Conservation (phyloP, 164 flowering plant genomes). For the Buxus sempervirens region DNA sequence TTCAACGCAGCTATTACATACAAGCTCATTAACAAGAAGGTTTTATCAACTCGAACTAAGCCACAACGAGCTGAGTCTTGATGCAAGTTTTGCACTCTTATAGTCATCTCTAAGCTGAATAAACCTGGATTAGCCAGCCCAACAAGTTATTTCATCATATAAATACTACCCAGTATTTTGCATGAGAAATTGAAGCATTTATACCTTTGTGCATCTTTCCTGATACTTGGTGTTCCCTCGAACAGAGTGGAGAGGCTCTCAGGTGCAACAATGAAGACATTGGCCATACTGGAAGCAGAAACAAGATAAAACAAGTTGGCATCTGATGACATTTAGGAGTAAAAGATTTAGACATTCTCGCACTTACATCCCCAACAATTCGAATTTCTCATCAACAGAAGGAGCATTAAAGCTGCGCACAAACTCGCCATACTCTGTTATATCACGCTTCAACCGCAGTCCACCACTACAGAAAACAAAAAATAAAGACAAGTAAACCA, state of each 20-base stretch:
- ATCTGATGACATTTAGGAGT: background rate
- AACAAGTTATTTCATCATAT: background rate
- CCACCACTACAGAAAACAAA: constrained; percentile 65
- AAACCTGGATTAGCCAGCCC: constrained; percentile 46
- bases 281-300: constrained; percentile 73
- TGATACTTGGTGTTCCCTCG: constrained; percentile 90
- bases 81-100: constrained; percentile 80
- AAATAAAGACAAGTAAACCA: background rate
- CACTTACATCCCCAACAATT: constrained; percentile 91
- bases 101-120: constrained; percentile 87
- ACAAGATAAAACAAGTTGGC: background rate
- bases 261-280: constrained; percentile 96
- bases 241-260: constrained; percentile 87
- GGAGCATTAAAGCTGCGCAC: constrained; percentile 96
- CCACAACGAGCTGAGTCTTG: constrained; percentile 73
- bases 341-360: background rate
- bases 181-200: background rate
- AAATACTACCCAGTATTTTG: background rate
- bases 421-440: constrained; percentile 95
- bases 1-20: background rate
- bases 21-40: background rate
- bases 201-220: constrained; percentile 95
- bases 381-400: constrained; percentile 91
- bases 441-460: constrained; percentile 90
- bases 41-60: constrained; percentile 36